Evolutionary conservation across 192 early-diverging fungal species (phyloP), one percentile per base, ranked within the genome.

Genomic region (Coemansia sp.): DNA sequence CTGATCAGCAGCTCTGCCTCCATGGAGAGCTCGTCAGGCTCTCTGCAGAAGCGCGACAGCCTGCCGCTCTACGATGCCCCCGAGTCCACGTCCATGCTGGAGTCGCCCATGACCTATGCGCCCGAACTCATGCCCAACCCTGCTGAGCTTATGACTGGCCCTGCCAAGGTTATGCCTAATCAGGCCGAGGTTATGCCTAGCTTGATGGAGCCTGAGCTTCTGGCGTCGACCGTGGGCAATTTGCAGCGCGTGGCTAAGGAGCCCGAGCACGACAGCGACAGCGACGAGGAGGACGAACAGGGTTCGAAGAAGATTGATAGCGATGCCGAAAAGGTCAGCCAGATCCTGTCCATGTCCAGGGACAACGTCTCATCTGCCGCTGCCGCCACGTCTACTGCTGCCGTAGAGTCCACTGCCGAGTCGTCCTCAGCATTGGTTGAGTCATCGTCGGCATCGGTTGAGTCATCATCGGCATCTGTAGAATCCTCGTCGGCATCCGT

Each of bases 31-130:
- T 57, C 54, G 7, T 34, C 54, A 31, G 29, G 14, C 1, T 37
- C 40, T 0, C 62, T 75, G 42, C 69, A 69, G 44, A 81, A 81
- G 70, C 78, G 78, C 42, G 73, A 72, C 24, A 16, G 72, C 4
- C 64, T 80, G 66, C 72, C 73, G 4, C 42, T 75, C 10, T 68
- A 71, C 29, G 72, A 80, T n/a, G 42, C 45, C 10, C 59, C 27
- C 6, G 59, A 50, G 62, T 63, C 63, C 14, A 71, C 64, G 4
- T 40, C 44, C 19, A 60, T 60, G 59, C 36, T 57, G 34, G 59
- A 37, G 21, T 40, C 36, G 11, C 59, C 59, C 16, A 34, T 60
- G 41, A 17, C 31, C 37, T 42, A 63, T 16, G 21, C 39, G 16
- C 17, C 39, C 14, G 40, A 63, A 31, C 17, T 63, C 27, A 14